Conservation (phyloP, 2,329 filamentous ascomycete genomes). For the Colletotrichum salicis region DNA sequence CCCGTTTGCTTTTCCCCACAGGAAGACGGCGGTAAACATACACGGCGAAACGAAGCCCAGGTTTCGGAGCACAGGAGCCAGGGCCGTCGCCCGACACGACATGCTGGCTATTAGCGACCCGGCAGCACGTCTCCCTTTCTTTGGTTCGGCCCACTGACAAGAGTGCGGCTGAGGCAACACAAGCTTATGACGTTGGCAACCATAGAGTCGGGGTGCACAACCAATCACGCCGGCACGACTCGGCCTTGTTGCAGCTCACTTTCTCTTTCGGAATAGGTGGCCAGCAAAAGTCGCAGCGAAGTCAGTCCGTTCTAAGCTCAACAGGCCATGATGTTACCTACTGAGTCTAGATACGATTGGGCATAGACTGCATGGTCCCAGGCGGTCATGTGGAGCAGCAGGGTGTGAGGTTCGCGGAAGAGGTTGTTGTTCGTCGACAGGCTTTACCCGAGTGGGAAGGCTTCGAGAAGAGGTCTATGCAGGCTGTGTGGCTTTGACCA, state of each 20-base stretch:
- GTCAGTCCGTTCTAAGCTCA: background rate
- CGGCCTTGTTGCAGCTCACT: conserved; percentile 21
- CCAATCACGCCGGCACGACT: conserved; percentile 23
- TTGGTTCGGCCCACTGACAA: conserved; percentile 20
- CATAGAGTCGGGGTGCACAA: conserved; percentile 3
- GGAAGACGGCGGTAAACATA: conserved; percentile 4
- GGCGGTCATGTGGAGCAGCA: conserved; percentile 31
- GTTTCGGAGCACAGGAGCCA: conserved; percentile 9
- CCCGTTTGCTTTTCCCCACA: conserved; percentile 21
- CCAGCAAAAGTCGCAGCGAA: conserved; percentile 17
- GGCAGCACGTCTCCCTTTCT: background rate
- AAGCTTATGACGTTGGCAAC: conserved; percentile 30
- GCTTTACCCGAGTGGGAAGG: conserved; percentile 25
- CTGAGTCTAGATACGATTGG: conserved; percentile 21
- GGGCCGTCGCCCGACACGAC: conserved; percentile 20
- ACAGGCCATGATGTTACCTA: conserved; percentile 11
- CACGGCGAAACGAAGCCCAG: conserved; percentile 19
- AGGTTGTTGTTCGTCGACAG: background rate
- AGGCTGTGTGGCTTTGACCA: conserved; percentile 28
- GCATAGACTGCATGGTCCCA: conserved; percentile 9
- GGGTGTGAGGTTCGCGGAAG: background rate
- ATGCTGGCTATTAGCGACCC: background rate
- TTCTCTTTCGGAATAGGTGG: conserved; percentile 29
- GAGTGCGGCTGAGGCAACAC: conserved; percentile 27
- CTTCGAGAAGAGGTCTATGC: conserved; percentile 33